Evolutionary conservation across 148 eudicot species (phyloP).

Genomic region (Silene latifolia): DNA sequence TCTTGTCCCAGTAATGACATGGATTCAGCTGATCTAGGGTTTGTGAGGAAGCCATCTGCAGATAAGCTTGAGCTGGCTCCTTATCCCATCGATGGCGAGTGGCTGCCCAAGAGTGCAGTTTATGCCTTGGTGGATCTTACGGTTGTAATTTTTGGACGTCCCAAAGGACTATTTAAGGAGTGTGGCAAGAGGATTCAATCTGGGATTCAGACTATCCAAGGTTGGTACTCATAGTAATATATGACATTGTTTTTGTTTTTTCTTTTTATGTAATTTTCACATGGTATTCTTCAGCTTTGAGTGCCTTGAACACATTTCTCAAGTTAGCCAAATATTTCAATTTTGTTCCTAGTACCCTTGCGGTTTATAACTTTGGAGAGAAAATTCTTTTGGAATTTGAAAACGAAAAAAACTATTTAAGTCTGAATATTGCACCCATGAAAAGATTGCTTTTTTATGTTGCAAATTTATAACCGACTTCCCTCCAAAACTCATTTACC

Average conservation of each 20-base stretch:
- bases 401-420: no score
- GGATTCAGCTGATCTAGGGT: slow-evolving; percentile 61
- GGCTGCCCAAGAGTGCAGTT: slow-evolving; percentile 93
- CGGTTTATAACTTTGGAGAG: not conserved
- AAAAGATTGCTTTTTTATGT: not conserved
- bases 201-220: slow-evolving; percentile 71
- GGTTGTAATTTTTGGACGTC: slow-evolving; percentile 75
- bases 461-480: not conserved
- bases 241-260: not conserved
- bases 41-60: slow-evolving; percentile 48
- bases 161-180: slow-evolving; percentile 91
- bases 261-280: not conserved
- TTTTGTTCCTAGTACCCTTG: not conserved
- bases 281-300: not conserved
- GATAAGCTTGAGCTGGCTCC: slow-evolving; percentile 88
- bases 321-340: not conserved
- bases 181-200: slow-evolving; percentile 82
- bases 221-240: slow-evolving; percentile 31
- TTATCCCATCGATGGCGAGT: slow-evolving; percentile 92
- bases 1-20: slow-evolving; percentile 36
- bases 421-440: not conserved
- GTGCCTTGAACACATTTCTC: not conserved
- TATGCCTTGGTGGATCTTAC: slow-evolving; percentile 89
- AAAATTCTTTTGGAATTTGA: not conserved
- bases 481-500: not conserved